Conservation (phyloP, 179 eudicot genomes). For the Nepenthes alata region DNA sequence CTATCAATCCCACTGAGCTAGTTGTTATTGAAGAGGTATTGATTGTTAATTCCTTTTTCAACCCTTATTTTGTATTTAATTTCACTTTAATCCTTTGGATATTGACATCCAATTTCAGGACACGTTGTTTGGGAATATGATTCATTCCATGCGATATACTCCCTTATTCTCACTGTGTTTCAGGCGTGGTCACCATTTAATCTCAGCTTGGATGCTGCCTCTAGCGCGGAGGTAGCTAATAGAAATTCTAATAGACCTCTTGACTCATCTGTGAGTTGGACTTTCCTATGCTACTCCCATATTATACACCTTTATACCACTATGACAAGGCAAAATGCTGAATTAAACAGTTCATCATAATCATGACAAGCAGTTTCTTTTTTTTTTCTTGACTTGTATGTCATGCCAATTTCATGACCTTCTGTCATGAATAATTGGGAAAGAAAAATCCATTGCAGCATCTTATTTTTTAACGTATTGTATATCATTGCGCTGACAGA, state of each 20-base stretch:
- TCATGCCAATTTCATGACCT: too few species aligned
- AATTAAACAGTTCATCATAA: neutral
- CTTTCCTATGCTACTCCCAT: neutral
- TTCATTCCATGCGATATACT: neutral
- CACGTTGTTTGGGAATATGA: neutral
- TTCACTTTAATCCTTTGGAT: neutral
- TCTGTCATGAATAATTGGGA: too few species aligned
- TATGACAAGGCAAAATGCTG: neutral
- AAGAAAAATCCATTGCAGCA: too few species aligned
- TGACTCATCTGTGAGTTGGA: constrained; percentile 50
- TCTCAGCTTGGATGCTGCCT: constrained; percentile 31
- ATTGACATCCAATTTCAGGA: neutral
- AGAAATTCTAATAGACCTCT: constrained; percentile 32
- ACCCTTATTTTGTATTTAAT: neutral
- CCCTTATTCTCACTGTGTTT: constrained; percentile 2
- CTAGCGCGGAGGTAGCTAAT: constrained; percentile 15
- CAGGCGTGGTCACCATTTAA: constrained; percentile 92
- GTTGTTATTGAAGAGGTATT: constrained; percentile 60
- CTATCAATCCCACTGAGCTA: constrained; percentile 19
- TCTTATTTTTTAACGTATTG: too few species aligned
- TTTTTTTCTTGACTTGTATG: neutral
- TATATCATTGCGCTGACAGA: too few species aligned
- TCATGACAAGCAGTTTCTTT: neutral
- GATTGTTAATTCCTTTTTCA: neutral
- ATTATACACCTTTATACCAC: neutral